Base-by-base conservation (phyloP, 352 stramenopile species). In the Phytophthora boehmeriae region DNA sequence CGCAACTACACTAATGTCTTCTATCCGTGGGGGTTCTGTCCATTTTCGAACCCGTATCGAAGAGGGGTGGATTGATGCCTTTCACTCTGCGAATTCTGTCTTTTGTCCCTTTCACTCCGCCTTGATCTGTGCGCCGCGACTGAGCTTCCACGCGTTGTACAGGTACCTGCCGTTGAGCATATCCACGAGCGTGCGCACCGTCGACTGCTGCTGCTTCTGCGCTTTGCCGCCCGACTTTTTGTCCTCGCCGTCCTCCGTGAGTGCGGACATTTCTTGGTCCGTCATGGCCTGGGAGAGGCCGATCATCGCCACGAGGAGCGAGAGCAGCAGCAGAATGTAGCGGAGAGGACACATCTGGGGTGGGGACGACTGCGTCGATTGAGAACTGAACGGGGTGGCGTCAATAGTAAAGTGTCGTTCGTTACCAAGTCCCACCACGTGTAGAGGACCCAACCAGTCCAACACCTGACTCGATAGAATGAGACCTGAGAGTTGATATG, bases 111-210 rank as follows among this genome's bases (percentile, higher is more conserved):
- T 62, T 59, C 68, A 90, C 10, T 74, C 73, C 6, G 76, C 71
- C 61, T 92, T 90, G 56, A 92, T 75, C 19, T 74, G 70, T 1
- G 47, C 53, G 17, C 63, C 45, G 30, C 82, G 77, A 50, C 75
- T 89, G 51, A 76, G 42, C 62, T 92, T 86, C 68, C 75, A 95
- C 8, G 85, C 83, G 66, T 95, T 79, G 67, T 93, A 90, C n/a
- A 95, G 66, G 65, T 95, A 95, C 49, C 89, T 87, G 58, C 87
- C 87, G 54, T 90, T 93, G 65, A 95, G 85, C 87, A 95, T 95
- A 64, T 94, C 84, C 14, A 93, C 48, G 43, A 95, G 69, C 69
- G 83, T 93, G 63, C 84, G 83, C 47, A 93, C 67, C 8, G 66
- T 76, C 42, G 84, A 86, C 72, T 83, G 69, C 50, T 66, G 64